Base-by-base conservation (phyloP, 1,284 basidiomycete species). In the Ganoderma sinense region DNA sequence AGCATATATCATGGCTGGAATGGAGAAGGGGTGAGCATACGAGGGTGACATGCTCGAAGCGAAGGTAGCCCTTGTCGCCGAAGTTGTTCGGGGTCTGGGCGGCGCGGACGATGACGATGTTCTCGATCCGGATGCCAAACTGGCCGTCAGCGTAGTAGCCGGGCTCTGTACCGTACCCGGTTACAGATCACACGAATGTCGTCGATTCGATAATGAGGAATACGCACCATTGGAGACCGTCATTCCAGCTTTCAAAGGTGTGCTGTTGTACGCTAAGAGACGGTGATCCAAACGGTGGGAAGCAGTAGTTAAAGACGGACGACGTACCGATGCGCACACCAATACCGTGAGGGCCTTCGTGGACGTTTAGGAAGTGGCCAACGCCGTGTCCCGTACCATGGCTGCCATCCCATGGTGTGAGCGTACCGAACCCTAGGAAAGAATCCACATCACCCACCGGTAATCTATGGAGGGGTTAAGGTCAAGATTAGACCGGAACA, bases 321-420 rank as follows among this genome's bases (percentile, higher is more conserved):
- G 11, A 72, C 80, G 40, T 74, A 92, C 91, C 83, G 45, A 94
- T 91, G 56, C 95, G 88, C 59, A 89, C 88, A 29, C 96, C 95
- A 67, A 98, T 93, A 1, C 95, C 95, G 51, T 96, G 95, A 0
- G 96, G 96, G 3, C 95, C 95, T 86, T 97, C 96, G 78, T 98
- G 97, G 0, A 98, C 96, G 75, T 97, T 97, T 63, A 98, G 82
- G 82, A 93, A 98, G 74, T 95, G 93, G 0, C 96, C 97, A 29
- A 98, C 93, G 43, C 97, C 97, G 76, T 98, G 97, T 0, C 95
- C 95, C n/a, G 96, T 97, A 10, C 94, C 94, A 73, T 97, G 95
- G 66, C 94, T 81, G 43, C 39, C 56, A 62, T 48, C 31, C 16
- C n/a, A n/a, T 55, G 23, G 20, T 26, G 16, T 60, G 8, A 41